These are phyloP conservation scores for Rachicladosporium sp. DNA, from an alignment of 2,329 filamentous ascomycete species.

Conservation along the genomic window DNA sequence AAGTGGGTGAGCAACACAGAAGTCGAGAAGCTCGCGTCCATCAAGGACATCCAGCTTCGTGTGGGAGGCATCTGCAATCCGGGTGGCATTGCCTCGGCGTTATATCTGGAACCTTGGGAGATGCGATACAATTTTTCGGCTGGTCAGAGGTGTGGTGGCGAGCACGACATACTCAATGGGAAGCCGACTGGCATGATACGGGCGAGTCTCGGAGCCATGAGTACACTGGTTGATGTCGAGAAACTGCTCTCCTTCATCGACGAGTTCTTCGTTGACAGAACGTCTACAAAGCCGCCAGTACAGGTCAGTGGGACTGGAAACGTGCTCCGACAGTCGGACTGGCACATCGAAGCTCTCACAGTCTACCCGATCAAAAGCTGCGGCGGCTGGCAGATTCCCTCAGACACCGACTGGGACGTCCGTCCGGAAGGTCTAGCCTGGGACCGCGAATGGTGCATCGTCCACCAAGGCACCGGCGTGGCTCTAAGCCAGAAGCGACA, in stretches of 20 bases:
- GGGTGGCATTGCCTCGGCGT: conserved; percentile 62
- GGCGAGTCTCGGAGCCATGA: conserved; percentile 83
- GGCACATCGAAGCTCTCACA: conserved; percentile 35
- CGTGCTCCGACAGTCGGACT: too few relatives aligned
- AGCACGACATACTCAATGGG: conserved; percentile 68
- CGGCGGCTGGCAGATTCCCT: conserved; percentile 60
- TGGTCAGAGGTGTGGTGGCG: conserved; percentile 72
- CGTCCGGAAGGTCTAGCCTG: conserved; percentile 73
- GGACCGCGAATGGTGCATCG: conserved; percentile 93
- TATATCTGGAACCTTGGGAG: conserved; percentile 68
- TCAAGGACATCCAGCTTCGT: conserved; percentile 71
- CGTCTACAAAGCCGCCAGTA: too few relatives aligned
- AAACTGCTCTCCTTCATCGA: conserved; percentile 42
- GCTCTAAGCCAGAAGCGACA: conserved; percentile 82
- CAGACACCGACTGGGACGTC: conserved; percentile 58
- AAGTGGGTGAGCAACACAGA: conserved; percentile 71
- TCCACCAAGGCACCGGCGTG: conserved; percentile 74
- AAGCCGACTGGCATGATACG: conserved; percentile 82
- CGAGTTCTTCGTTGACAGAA: conserved; percentile 20
- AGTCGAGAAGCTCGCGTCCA: conserved; percentile 70
- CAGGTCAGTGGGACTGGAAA: too few relatives aligned
- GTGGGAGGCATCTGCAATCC: conserved; percentile 89
- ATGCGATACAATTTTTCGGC: conserved; percentile 74
- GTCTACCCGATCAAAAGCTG: conserved; percentile 96
- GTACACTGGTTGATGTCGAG: conserved; percentile 60